These are phyloP conservation scores for Acacia crassicarpa DNA, from an alignment of 306 rosid genomes.

Conservation along the genomic window DNA sequence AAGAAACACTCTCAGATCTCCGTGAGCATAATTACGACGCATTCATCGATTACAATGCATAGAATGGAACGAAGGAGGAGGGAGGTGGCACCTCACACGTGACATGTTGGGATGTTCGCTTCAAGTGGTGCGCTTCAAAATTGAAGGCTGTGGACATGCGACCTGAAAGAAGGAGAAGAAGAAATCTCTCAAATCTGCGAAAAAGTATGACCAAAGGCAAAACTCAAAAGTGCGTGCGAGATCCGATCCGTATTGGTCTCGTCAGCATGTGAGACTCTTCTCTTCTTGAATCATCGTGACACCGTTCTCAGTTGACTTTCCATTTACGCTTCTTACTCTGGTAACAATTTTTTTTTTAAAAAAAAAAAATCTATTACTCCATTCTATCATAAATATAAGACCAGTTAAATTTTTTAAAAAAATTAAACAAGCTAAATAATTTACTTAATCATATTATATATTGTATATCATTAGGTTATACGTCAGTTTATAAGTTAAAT, in stretches of 20 bases:
- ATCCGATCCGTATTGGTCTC: conserved; percentile 1
- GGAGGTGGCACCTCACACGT: neutral
- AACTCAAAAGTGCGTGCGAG: neutral
- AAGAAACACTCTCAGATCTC: conserved; percentile 28
- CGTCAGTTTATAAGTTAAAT: too few relatives aligned
- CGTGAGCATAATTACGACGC: neutral
- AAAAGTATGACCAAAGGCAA: neutral
- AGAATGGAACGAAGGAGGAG: neutral
- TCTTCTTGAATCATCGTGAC: neutral
- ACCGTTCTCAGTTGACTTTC: neutral
- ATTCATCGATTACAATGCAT: neutral
- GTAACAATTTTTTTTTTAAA: too few relatives aligned
- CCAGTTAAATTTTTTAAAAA: too few relatives aligned
- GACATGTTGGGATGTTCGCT: neutral
- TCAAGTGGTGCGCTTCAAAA: neutral
- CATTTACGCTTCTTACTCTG: too few relatives aligned
- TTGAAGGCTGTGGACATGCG: neutral
- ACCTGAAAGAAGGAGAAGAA: neutral
- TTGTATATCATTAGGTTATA: too few relatives aligned
- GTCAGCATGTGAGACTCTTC: neutral
- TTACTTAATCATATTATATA: too few relatives aligned
- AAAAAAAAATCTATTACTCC: too few relatives aligned
- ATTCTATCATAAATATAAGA: too few relatives aligned
- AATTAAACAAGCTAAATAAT: too few relatives aligned
- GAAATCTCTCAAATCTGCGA: neutral